A percentile compares a stretch with the other conserved stretches of the same genome.
phyloP scores from a whole-genome alignment of 176 grass and related monocot genomes.

The Aegilops bicornis region DNA sequence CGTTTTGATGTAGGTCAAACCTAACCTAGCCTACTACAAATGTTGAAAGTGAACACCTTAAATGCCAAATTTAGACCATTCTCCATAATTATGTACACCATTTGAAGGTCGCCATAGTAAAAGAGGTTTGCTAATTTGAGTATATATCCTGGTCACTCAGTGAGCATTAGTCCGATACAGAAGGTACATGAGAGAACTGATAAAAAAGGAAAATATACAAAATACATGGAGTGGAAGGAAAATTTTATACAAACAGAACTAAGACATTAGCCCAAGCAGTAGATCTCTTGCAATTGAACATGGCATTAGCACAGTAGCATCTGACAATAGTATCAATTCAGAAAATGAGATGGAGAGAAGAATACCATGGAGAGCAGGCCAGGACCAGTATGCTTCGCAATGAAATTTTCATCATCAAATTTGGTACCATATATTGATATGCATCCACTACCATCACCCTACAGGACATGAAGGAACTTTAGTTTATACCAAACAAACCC shows the following conservation, averaged over 20 bases:
- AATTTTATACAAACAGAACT: not conserved
- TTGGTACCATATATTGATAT: constrained; percentile 84
- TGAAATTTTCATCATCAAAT: constrained; percentile 99
- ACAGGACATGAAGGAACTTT: constrained; percentile 17
- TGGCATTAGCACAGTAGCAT: not conserved
- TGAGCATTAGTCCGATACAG: not conserved
- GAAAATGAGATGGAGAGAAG: not conserved
- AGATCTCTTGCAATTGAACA: not conserved
- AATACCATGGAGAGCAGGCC: constrained; percentile 91
- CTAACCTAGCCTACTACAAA: not conserved
- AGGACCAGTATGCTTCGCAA: constrained; percentile 91
- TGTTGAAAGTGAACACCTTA: not conserved
- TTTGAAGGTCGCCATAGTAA: not conserved
- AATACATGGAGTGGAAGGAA: not conserved
- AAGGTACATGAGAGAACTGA: not conserved
- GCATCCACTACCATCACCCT: constrained; percentile 95
- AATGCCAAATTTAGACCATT: not conserved
- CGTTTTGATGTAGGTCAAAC: not conserved
- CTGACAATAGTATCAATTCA: not conserved
- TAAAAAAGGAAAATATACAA: not conserved
- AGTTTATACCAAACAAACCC: not conserved
- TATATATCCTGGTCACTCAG: not conserved
- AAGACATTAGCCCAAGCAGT: not conserved
- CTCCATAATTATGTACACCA: not conserved
- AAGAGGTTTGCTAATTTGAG: not conserved